Conservation (phyloP, 1,284 basidiomycete species). For the Peniophora sp. region DNA sequence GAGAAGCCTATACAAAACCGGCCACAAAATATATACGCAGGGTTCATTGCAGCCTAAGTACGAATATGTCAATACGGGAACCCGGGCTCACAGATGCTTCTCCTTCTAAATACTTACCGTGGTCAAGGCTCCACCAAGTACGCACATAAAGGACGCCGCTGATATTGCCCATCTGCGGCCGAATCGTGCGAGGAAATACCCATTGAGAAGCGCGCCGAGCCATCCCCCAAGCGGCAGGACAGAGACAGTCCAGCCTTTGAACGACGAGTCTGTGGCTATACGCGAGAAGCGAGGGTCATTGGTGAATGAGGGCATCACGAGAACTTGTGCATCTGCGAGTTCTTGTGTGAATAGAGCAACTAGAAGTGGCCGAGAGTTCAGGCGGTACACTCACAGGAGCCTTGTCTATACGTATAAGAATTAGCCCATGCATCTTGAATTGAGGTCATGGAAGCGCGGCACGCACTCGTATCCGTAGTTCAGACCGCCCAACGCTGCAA, state of each 20-base stretch:
- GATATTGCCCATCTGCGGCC: conserved; percentile 18
- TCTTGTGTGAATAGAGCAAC: background rate
- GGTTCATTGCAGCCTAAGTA: background rate
- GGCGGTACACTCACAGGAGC: background rate
- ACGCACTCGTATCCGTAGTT: conserved; percentile 1
- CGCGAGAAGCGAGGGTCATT: conserved; percentile 14
- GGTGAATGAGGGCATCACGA: conserved; percentile 19
- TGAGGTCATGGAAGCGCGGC: background rate
- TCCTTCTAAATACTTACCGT: conserved; percentile 1
- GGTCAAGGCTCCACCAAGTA: conserved; percentile 16
- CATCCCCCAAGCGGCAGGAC: conserved; percentile 17
- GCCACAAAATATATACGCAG: conserved; percentile 13
- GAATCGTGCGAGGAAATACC: conserved; percentile 18
- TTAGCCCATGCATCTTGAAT: background rate
- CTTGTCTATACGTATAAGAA: background rate
- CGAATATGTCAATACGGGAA: too few species aligned
- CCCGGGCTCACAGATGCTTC: too few species aligned
- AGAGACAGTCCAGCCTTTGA: conserved; percentile 20
- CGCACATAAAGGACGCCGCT: conserved; percentile 14
- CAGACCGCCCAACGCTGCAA: conserved; percentile 1
- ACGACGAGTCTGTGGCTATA: conserved; percentile 17
- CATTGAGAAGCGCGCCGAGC: conserved; percentile 16
- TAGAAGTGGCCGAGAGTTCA: background rate
- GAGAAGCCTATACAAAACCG: conserved; percentile 19
- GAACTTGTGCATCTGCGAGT: conserved; percentile 11